Evolutionary conservation across 2,329 filamentous ascomycete species (phyloP).

Genomic region (Cryphonectria nitschkei): DNA sequence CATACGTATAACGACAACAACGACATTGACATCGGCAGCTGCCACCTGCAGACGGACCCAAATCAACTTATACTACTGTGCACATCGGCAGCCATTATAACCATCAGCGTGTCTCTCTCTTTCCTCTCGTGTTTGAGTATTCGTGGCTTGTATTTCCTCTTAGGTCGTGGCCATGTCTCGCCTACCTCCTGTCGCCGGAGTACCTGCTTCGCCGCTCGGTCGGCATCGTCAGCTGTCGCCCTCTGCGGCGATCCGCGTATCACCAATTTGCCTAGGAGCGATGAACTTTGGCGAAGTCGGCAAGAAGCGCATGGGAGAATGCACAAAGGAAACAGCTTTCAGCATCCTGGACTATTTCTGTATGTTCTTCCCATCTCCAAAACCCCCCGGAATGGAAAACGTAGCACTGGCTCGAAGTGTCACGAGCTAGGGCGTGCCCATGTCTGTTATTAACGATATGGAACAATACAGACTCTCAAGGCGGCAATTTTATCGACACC

Average conservation of each 20-base stretch:
- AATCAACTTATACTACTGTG: neutral
- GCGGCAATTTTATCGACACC: constrained; percentile 75
- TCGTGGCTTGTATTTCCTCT: neutral
- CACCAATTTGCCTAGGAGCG: constrained; percentile 13
- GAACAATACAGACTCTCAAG: neutral
- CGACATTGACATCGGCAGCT: neutral
- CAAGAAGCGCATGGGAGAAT: constrained; percentile 4
- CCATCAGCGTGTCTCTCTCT: neutral
- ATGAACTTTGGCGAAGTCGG: constrained; percentile 6
- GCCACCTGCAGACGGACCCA: neutral
- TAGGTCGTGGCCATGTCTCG: neutral
- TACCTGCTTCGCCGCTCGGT: neutral
- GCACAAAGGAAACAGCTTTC: constrained; percentile 15
- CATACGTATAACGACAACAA: too few relatives aligned
- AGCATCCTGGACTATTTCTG: constrained; percentile 12
- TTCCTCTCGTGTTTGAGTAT: neutral
- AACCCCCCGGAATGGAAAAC: too few relatives aligned
- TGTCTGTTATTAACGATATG: neutral
- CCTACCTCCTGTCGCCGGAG: neutral
- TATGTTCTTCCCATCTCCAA: neutral
- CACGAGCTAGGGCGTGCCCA: neutral
- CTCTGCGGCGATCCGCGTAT: neutral
- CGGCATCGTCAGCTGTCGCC: constrained; percentile 13
- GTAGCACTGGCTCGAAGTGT: neutral
- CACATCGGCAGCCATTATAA: neutral